phyloP scores from a whole-genome alignment of 192 early-diverging fungal species.

The Rhizoclosmatium sp. region DNA sequence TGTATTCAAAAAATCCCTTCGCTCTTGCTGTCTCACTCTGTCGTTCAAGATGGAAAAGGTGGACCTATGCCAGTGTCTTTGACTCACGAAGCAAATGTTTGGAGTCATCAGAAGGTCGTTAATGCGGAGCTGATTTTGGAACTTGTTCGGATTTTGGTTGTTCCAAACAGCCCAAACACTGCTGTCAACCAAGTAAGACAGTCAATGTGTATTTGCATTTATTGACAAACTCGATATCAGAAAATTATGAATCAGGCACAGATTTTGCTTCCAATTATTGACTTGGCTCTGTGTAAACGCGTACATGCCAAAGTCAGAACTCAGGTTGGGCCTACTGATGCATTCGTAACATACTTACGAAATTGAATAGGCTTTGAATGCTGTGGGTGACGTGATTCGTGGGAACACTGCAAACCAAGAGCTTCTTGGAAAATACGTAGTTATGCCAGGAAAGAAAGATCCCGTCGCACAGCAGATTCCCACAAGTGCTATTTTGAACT shows the following conservation, averaged over 20 bases:
- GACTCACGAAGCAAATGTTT: constrained; percentile 53
- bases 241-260: constrained; percentile 86
- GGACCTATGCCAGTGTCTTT: constrained; percentile 48
- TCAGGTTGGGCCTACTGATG: constrained; percentile 46
- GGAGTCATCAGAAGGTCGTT: constrained; percentile 83
- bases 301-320: constrained; percentile 81
- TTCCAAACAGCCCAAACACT: constrained; percentile 88
- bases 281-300: constrained; percentile 76
- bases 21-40: constrained; percentile 65
- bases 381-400: constrained; percentile 85
- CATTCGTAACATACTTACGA: not conserved
- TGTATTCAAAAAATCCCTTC: constrained; percentile 89
- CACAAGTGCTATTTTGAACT: constrained; percentile 79
- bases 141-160: constrained; percentile 88
- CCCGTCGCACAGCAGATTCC: constrained; percentile 57
- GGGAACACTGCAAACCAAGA: constrained; percentile 80
- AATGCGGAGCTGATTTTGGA: constrained; percentile 91
- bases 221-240: constrained; percentile 34
- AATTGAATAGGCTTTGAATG: constrained; percentile 71
- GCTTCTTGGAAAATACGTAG: constrained; percentile 73
- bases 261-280: constrained; percentile 80
- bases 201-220: not conserved
- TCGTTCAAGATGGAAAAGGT: constrained; percentile 47
- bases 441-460: constrained; percentile 52
- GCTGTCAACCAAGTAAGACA: constrained; percentile 76